Base-by-base conservation (phyloP, 1,139 yeast species). In the Torulaspora pretoriensis region DNA sequence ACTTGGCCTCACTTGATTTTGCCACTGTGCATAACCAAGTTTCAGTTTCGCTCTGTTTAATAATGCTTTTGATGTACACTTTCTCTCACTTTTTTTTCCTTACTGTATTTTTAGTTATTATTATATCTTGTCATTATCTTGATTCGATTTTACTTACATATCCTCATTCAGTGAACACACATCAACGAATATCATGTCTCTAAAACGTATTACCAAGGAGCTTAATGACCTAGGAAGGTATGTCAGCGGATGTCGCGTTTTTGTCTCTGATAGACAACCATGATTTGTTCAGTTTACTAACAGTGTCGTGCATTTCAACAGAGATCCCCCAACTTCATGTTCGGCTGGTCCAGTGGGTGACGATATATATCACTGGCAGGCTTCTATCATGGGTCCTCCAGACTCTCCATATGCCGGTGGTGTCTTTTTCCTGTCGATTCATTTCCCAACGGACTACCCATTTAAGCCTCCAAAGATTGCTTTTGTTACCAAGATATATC, bases 301-400 rank as follows among this genome's bases (percentile, higher is more conserved):
- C 40, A 23, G 19, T 8, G 8, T 32, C 8, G 2, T 33, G 7
- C 13, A 19, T 25, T 13, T 29, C 26, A 34, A 32, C 54, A 87
- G 96, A 78, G 99, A 92, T 68, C 99, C 98, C 55, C 98, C 98
- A 63, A 87, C 97, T 49, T 89, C 97, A 41, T 94, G 98, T 72
- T 89, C 97, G 33, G 98, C 98, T 8, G 99, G 98, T 42, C 99
- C 99, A 61, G 95, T 88, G 42, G 97, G 97, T 46, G 97, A 92
- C 63, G 96, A 88, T 66, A 75, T 88, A 66, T 88, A 83, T 73
- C 95, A 87, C 75, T 88, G 96, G 96, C 96, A 88, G 71, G 96
- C 96, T 39, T 87, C 96, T 47, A 88, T 88, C 68, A 85, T 88
- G 92, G 96, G 96, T 38, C 96, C 96, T 40, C 77, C 92, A 55